phyloP scores from a whole-genome alignment of 1,284 basidiomycete species.

The Stygiomarasmius scandens region DNA sequence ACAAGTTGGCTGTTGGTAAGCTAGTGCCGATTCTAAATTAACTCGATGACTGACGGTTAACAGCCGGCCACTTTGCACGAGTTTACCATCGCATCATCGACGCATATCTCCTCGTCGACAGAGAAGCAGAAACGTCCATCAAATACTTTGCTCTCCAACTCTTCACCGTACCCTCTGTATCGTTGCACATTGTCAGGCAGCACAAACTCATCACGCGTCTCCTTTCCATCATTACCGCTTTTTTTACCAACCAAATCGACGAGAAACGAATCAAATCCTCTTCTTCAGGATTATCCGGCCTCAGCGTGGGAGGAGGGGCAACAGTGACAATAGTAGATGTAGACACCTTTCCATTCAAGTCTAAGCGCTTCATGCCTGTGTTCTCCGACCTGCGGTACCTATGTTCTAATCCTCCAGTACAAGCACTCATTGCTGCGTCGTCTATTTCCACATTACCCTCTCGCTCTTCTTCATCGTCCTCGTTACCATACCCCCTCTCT shows the following conservation, averaged over 20 bases:
- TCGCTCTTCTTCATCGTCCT: no score
- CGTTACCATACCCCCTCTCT: no score
- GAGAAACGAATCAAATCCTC: constrained; percentile 67
- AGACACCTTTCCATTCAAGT: constrained; percentile 85
- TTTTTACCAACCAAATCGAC: constrained; percentile 85
- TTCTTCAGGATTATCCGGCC: no score
- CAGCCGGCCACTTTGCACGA: constrained; percentile 82
- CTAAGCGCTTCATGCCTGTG: constrained; percentile 91
- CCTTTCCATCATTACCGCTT: constrained; percentile 80
- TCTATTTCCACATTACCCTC: no score
- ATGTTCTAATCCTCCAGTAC: constrained; percentile 77
- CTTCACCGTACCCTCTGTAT: constrained; percentile 87
- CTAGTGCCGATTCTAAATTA: constrained; percentile 14
- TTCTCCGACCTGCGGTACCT: constrained; percentile 83
- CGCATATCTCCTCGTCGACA: constrained; percentile 87
- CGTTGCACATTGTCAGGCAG: constrained; percentile 75
- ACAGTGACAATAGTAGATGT: no score
- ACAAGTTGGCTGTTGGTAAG: constrained; percentile 79
- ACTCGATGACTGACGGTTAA: constrained; percentile 13
- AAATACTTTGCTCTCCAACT: constrained; percentile 90
- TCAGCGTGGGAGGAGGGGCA: no score
- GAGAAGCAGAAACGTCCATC: constrained; percentile 91
- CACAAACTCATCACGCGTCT: constrained; percentile 78
- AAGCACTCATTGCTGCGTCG: constrained; percentile 65
- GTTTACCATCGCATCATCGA: constrained; percentile 90